Evolutionary conservation across 805 yeast species (phyloP), one percentile per base, ranked within the genome.

Genomic region (Lipomyces anomalus): DNA sequence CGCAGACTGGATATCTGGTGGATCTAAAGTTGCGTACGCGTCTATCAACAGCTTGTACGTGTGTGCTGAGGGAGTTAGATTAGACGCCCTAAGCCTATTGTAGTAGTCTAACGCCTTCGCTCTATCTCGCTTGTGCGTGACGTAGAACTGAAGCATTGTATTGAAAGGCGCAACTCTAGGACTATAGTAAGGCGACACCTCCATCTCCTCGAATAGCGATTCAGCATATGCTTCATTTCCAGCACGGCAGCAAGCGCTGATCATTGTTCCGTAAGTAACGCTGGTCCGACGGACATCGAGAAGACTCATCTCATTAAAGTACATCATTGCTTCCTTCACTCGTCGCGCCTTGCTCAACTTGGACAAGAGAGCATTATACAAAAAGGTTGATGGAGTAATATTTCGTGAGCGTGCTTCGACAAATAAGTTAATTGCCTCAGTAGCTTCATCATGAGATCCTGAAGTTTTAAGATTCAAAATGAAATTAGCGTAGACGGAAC

Each of bases 11-110:
- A 68, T 48, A 40, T 66, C 61, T 6, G 58, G 47, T 4, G 68
- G 64, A 35, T 61, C 59, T 13, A 67, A 45, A 3, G 57, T 42
- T 47, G 60, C 52, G 57, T 60, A 63, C 54, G 66, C 40, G 55
- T 64, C 69, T 49, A 69, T 69, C 35, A 68, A 47, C 28, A 70
- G 59, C 48, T 62, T 63, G 57, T 68, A 70, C n/a, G 73, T 65
- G 40, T 58, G 64, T 2, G 69, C 52, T 2, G 70, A 60, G 3
- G 69, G 69, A 29, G 50, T 41, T 4, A 56, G 37, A 4, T 47
- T 35, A 5, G 46, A 33, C 16, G 32, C 35, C 9, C 59, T 44
- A 46, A 69, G 56, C 53, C 58, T 52, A 5, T 52, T 51, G 36
- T 63, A 66, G 29, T 61, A 56, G 4, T 58, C 46, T 32, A 64